Base-by-base conservation (phyloP, 345 rosid genomes). In the Excoecaria agallocha region DNA sequence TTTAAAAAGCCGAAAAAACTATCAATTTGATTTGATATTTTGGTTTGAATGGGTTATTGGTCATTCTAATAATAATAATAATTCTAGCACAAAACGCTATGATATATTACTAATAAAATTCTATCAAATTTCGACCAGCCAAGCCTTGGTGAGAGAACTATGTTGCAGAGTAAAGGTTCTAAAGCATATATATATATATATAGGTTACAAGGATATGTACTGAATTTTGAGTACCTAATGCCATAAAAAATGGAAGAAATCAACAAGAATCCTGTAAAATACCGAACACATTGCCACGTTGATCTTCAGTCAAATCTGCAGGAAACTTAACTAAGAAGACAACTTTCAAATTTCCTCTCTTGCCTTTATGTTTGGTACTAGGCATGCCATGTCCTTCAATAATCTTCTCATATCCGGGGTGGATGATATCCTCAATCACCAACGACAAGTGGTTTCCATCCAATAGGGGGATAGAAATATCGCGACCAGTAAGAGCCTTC, bases 351-450 rank as follows among this genome's bases (percentile, higher is more conserved):
- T 66, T 57, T 16, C 82, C 98, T 73, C 97, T 86, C 83, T 71
- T 82, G 54, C 88, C 88, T 39, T 70, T 69, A 59, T 85, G 85
- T 75, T 86, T 86, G 0, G 82, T 45, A 48, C 16, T 82, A 3
- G 93, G 89, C 97, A 94, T 94, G 5, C 97, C 97, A 74, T 89
- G 89, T 11, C 86, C 93, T 38, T 68, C 45, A 9, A 91, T 55
- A 38, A 84, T 75, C 71, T 69, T 86, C 41, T 87, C 74, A 22
- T 76, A 83, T 1, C 97, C 95, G 25, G 88, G 94, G 77, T 84
- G 59, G 12, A 94, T 77, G 30, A 92, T 74, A 46, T 87, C 94
- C 0, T 85, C 81, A 0, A 89, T 68, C 59, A 25, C 73, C 61
- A 92, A 45, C 6, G 55, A 74, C 75, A 83, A 77, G 7, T 52